These are phyloP conservation scores for Sordariomycetes sp. DNA, from an alignment of 2,329 filamentous ascomycete species.

Conservation along the genomic window DNA sequence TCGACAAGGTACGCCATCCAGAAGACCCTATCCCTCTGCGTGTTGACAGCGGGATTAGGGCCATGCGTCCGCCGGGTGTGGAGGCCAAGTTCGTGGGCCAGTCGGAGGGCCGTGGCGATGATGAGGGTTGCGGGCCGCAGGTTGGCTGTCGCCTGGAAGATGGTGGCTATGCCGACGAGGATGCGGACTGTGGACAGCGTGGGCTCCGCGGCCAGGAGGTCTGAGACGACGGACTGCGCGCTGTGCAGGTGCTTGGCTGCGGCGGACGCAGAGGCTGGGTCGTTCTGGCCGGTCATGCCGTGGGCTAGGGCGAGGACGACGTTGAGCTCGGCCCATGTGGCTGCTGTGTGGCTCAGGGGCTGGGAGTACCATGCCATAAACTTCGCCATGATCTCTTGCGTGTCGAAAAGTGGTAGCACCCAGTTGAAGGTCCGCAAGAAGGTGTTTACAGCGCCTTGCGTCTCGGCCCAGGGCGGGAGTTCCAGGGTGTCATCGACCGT, in stretches of 20 bases:
- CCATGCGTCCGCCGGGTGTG: slow-evolving; percentile 11
- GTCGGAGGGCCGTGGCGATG: slow-evolving; percentile 24
- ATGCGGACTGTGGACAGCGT: slow-evolving; percentile 27
- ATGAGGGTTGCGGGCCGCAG: slow-evolving; percentile 24
- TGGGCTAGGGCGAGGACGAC: slow-evolving; percentile 25
- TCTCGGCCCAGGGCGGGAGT: slow-evolving; percentile 21
- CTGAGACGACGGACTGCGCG: slow-evolving; percentile 24
- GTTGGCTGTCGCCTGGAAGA: slow-evolving; percentile 25
- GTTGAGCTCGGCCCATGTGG: slow-evolving; percentile 26
- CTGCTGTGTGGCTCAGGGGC: slow-evolving; percentile 10
- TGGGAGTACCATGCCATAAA: slow-evolving; percentile 22
- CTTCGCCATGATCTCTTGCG: slow-evolving; percentile 22
- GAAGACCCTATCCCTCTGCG: slow-evolving; percentile 24
- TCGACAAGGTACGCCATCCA: slow-evolving; percentile 30
- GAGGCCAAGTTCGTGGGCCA: slow-evolving; percentile 23
- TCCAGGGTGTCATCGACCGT: slow-evolving; percentile 9
- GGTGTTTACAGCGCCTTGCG: slow-evolving; percentile 21
- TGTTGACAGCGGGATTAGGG: background rate
- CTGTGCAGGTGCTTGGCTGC: slow-evolving; percentile 21
- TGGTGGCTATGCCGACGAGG: slow-evolving; percentile 23
- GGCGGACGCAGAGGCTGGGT: slow-evolving; percentile 9
- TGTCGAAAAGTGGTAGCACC: slow-evolving; percentile 25
- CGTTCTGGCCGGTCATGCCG: slow-evolving; percentile 12
- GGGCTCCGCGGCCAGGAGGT: slow-evolving; percentile 23
- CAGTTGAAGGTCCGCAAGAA: slow-evolving; percentile 25